Base-by-base conservation (phyloP, 2,329 filamentous ascomycete genomes). In the Rutstroemia sp. region DNA sequence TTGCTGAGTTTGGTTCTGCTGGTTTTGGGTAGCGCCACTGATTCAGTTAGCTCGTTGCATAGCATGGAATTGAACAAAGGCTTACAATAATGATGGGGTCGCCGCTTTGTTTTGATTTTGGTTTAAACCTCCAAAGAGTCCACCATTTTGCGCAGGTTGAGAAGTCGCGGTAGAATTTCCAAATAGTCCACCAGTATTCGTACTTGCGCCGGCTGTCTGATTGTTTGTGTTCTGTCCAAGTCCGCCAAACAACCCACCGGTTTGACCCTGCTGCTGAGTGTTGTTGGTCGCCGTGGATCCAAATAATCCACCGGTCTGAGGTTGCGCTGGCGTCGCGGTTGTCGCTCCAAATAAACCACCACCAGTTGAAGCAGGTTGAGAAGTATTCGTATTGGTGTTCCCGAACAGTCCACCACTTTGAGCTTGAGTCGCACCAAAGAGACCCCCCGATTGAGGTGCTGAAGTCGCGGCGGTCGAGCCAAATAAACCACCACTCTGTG, bases 221-320 rank as follows among this genome's bases (percentile, higher is more conserved):
- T 59, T 63, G 23, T 64, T 61, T 21, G 59, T 51, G 44, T 58
- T 54, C 37, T 39, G 25, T 27, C 56, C 57, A 42, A 61, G 42
- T 52, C 64, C 61, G 37, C 67, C 68, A 60, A 72, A 71, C n/a
- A 71, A 59, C 17, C 68, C 61, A 21, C 65, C 60, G 17, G 42
- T 54, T 56, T 57, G 51, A 65, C 54, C 57, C 44, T 52, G 65
- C 3, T 38, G 25, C 27, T 58, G 57, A 14, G 47, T 51, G 49
- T 54, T 54, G 27, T 58, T 51, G 14, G 19, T 38, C 25, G 57
- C 47, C n/a, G 59, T 42, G 42, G 38, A 27, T 37, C 67, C 68
- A 60, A 72, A 72, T 14, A 72, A 58, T 23, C 68, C 63, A 30
- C 67, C 60, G 4, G 54, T 48, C 65, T 58, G 55, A 51, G 58